Evolutionary conservation across 768 basidiomycete genomes (phyloP).

Genomic region (Pisolithus microcarpus): DNA sequence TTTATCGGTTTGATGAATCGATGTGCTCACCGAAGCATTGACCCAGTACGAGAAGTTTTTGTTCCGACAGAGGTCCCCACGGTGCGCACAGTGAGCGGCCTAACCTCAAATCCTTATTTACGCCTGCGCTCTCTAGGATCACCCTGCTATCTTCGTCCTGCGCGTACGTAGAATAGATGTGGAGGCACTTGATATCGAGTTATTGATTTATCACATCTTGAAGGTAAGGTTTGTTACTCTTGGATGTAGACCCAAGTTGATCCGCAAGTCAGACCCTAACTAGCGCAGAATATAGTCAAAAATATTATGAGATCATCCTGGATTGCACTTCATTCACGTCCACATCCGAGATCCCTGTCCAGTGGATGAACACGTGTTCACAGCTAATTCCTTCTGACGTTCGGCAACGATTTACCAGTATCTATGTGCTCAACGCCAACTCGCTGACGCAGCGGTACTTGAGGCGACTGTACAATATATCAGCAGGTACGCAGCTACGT

Average conservation of each 20-base stretch:
- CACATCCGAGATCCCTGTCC: conserved; percentile 70
- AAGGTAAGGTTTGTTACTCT: conserved; percentile 38
- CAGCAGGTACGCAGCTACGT: conserved; percentile 31
- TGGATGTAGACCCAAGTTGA: not conserved
- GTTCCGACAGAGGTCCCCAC: conserved; percentile 42
- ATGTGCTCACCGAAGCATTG: conserved; percentile 51
- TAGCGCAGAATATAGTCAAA: conserved; percentile 39
- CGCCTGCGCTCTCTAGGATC: conserved; percentile 31
- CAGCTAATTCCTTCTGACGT: conserved; percentile 71
- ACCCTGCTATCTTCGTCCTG: conserved; percentile 50
- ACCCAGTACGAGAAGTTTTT: conserved; percentile 62
- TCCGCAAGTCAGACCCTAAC: conserved; percentile 41
- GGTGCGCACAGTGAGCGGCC: conserved; percentile 28
- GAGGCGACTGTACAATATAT: conserved; percentile 69
- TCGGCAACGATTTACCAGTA: conserved; percentile 48
- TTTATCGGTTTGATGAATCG: conserved; percentile 63
- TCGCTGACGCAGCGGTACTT: conserved; percentile 64
- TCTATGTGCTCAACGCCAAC: conserved; percentile 73
- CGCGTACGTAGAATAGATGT: conserved; percentile 67
- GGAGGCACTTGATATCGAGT: conserved; percentile 70
- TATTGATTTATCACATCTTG: conserved; percentile 72
- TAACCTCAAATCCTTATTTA: conserved; percentile 1
- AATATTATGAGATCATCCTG: conserved; percentile 63
- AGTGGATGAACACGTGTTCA: conserved; percentile 73
- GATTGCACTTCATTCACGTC: conserved; percentile 77